Evolutionary conservation across 257 asterid genomes (phyloP), one percentile per base, ranked within the genome.

Genomic region (Ophiorrhiza pumila): DNA sequence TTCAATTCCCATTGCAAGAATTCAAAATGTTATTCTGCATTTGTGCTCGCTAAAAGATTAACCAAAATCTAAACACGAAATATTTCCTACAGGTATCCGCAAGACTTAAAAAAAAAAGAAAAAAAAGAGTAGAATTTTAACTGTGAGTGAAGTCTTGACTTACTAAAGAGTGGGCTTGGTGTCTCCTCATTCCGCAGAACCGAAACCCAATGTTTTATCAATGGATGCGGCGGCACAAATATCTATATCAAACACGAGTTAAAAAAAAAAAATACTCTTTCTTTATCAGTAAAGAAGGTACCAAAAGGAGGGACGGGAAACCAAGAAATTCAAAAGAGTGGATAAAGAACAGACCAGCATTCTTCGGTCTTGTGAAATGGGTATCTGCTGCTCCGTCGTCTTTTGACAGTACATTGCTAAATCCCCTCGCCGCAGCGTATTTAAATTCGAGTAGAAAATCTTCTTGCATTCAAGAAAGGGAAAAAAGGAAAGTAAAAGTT

Each of bases 121-220:
- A 8, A 18, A 50, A 8, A 50, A 50, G 4, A 50, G 1, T 5
- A 2, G 1, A 17, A 9, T n/a, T n/a, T n/a, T n/a, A n/a, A n/a
- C n/a, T n/a, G 39, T 7, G 29, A 17, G 8, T 18, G 37, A 23
- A 5, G 23, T 18, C 25, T 20, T 23, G 22, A 72, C 93, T 66
- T 84, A 95, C 99, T 92, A 83, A 95, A 95, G 37, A 95, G 76
- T 0, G 96, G 87, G 76, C 80, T 74, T 76, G 97, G 97, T 10
- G 99, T 95, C 82, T 95, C 88, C 79, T 83, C 96, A 73, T 92
- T 95, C 77, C 99, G 89, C 75, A 95, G 89, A 81, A 95, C 94
- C 34, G 99, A 86, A 84, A 95, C 81, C 99, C 99, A 95, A 77
- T 95, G 99, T 88, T 95, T 92, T 65, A 95, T 89, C 77, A 92